phyloP scores from a whole-genome alignment of 208 protist genomes.

The Leishmania tarentolae region DNA sequence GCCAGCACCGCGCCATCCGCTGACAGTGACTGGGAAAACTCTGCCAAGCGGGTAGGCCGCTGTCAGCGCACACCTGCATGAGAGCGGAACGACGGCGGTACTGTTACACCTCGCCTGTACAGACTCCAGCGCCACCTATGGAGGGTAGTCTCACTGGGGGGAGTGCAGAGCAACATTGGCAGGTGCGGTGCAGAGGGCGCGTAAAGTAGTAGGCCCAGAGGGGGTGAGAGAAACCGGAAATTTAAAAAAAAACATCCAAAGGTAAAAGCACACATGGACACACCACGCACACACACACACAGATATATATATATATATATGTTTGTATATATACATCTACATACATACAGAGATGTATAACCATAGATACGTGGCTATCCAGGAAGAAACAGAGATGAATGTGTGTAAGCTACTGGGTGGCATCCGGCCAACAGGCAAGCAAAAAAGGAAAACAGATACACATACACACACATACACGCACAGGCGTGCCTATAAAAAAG shows the following conservation, averaged over 20 bases:
- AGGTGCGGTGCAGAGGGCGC: too few species aligned
- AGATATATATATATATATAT: conserved; percentile 8
- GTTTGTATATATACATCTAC: conserved; percentile 2
- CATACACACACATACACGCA: not conserved
- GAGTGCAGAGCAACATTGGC: not conserved
- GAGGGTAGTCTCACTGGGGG: not conserved
- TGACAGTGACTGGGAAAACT: not conserved
- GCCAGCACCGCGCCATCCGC: not conserved
- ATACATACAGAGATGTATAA: not conserved
- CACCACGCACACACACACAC: too few species aligned
- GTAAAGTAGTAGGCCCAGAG: not conserved
- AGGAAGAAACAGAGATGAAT: not conserved
- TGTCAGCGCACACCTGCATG: not conserved
- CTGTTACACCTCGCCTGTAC: not conserved
- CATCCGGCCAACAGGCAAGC: not conserved
- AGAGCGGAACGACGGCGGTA: too few species aligned
- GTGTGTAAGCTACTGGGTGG: not conserved
- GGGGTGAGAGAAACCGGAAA: not conserved
- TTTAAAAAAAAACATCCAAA: too few species aligned
- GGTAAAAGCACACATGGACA: too few species aligned
- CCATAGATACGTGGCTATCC: not conserved
- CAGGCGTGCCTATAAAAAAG: not conserved
- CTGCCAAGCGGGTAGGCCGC: not conserved
- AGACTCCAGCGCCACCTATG: not conserved
- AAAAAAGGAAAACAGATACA: not conserved